These are phyloP conservation scores for Fusarium sp. DNA, from an alignment of 2,329 filamentous ascomycete genomes.

Conservation along the genomic window DNA sequence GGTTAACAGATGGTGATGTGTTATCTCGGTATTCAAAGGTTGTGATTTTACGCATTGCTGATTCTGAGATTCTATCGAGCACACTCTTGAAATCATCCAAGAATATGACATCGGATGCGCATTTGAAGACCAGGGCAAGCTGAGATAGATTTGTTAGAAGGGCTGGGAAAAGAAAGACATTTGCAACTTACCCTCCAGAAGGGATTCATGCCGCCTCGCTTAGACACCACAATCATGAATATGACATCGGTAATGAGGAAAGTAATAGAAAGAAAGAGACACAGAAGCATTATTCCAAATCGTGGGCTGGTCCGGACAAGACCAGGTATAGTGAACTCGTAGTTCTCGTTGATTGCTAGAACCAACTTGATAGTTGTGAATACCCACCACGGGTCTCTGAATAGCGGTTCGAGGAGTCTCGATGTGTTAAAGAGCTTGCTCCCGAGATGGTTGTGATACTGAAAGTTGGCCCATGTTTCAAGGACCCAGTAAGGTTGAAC, in stretches of 20 bases:
- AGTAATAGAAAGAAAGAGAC: slow-evolving; percentile 18
- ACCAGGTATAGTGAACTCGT: slow-evolving; percentile 27
- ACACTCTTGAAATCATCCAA: slow-evolving; percentile 35
- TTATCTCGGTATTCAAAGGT: slow-evolving; percentile 22
- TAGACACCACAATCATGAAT: slow-evolving; percentile 33
- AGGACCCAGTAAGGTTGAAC: slow-evolving; percentile 34
- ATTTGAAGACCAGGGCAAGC: slow-evolving; percentile 33
- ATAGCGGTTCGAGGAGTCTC: slow-evolving; percentile 19
- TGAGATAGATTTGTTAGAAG: background rate
- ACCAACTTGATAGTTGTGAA: slow-evolving; percentile 29
- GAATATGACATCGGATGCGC: slow-evolving; percentile 36
- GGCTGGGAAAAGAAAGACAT: accelerated
- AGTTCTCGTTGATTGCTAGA: slow-evolving; percentile 32
- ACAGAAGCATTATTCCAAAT: slow-evolving; percentile 34
- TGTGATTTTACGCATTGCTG: slow-evolving; percentile 32
- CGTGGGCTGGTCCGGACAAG: slow-evolving; percentile 23
- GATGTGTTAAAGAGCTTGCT: slow-evolving; percentile 21
- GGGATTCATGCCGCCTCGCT: slow-evolving; percentile 27
- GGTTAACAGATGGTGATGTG: background rate
- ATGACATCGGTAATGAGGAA: slow-evolving; percentile 29
- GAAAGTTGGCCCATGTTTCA: slow-evolving; percentile 35
- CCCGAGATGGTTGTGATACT: slow-evolving; percentile 31
- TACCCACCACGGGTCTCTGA: slow-evolving; percentile 34
- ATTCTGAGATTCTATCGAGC: slow-evolving; percentile 26
- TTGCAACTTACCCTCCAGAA: slow-evolving; percentile 27